These are phyloP conservation scores for Lactarius deliciosus DNA, from an alignment of 768 basidiomycete species.

Conservation along the genomic window DNA sequence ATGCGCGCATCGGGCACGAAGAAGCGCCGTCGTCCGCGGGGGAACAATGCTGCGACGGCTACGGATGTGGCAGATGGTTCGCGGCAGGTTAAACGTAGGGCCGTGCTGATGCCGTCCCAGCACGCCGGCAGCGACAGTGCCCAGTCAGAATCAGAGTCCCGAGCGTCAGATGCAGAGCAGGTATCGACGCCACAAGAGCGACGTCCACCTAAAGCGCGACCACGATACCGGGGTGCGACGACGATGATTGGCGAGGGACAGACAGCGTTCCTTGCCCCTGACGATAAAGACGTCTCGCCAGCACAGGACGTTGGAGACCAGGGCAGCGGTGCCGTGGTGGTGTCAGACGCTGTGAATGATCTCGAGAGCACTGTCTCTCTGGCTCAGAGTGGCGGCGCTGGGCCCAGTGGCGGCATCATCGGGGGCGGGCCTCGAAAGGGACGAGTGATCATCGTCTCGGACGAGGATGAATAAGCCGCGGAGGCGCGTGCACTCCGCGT, in stretches of 20 bases:
- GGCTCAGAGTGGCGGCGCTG: slow-evolving; percentile 1
- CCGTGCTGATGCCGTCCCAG: neutral
- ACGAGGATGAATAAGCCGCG: slow-evolving; percentile 39
- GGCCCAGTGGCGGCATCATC: slow-evolving; percentile 10
- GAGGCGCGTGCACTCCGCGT: slow-evolving; percentile 27
- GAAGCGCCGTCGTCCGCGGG: slow-evolving; percentile 55
- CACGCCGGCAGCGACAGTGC: neutral
- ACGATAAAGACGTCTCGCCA: neutral
- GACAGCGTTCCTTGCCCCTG: neutral
- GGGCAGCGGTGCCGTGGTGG: neutral
- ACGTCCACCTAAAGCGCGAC: slow-evolving; percentile 42
- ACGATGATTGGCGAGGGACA: neutral
- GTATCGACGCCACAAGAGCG: slow-evolving; percentile 35
- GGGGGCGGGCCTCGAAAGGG: slow-evolving; percentile 32
- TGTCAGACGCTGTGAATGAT: too few relatives aligned
- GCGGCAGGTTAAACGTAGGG: slow-evolving; percentile 39
- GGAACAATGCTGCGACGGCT: slow-evolving; percentile 34
- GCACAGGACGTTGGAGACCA: neutral
- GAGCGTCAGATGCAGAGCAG: slow-evolving; percentile 8
- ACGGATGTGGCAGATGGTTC: neutral
- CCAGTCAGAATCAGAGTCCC: slow-evolving; percentile 11
- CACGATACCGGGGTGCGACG: slow-evolving; percentile 28
- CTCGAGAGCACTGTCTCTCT: neutral
- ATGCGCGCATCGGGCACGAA: slow-evolving; percentile 53
- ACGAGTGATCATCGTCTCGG: slow-evolving; percentile 41